These are phyloP conservation scores for Nakaseomyces uthaithaninus DNA, from an alignment of 1,139 yeast genomes.

Conservation along the genomic window DNA sequence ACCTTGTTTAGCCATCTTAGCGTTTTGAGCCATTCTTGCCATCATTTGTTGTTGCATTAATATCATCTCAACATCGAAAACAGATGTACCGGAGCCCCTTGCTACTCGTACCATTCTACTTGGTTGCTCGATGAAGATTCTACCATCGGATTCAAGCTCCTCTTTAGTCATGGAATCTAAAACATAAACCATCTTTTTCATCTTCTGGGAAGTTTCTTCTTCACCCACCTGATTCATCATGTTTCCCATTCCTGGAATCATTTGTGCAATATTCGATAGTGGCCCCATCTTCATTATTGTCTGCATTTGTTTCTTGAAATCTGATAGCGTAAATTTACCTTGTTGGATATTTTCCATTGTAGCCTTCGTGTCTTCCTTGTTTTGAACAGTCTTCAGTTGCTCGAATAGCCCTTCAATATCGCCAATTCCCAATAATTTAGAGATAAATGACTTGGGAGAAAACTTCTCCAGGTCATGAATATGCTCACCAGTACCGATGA, in stretches of 20 bases:
- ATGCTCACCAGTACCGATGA: slow-evolving; percentile 98
- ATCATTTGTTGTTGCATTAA: slow-evolving; percentile 88
- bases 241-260: slow-evolving; percentile 92
- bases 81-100: slow-evolving; percentile 91
- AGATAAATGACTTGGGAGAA: slow-evolving; percentile 80
- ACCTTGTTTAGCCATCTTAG: slow-evolving; percentile 43
- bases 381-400: slow-evolving; percentile 69
- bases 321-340: slow-evolving; percentile 87
- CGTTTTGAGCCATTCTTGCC: slow-evolving; percentile 84
- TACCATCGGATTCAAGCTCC: slow-evolving; percentile 88
- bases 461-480: slow-evolving; percentile 87
- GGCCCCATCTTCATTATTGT: slow-evolving; percentile 97
- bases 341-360: slow-evolving; percentile 90
- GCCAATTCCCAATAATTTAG: slow-evolving; percentile 88
- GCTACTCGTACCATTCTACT: slow-evolving; percentile 85
- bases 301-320: slow-evolving; percentile 91
- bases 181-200: slow-evolving; percentile 83
- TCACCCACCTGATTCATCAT: slow-evolving; percentile 84
- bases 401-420: slow-evolving; percentile 92
- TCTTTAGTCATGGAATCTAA: slow-evolving; percentile 94
- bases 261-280: slow-evolving; percentile 80
- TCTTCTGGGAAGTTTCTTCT: slow-evolving; percentile 73
- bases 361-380: slow-evolving; percentile 80
- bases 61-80: slow-evolving; percentile 88
- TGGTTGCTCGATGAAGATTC: slow-evolving; percentile 72